phyloP scores from a whole-genome alignment of 257 asterid genomes.

The Petunia secreta region DNA sequence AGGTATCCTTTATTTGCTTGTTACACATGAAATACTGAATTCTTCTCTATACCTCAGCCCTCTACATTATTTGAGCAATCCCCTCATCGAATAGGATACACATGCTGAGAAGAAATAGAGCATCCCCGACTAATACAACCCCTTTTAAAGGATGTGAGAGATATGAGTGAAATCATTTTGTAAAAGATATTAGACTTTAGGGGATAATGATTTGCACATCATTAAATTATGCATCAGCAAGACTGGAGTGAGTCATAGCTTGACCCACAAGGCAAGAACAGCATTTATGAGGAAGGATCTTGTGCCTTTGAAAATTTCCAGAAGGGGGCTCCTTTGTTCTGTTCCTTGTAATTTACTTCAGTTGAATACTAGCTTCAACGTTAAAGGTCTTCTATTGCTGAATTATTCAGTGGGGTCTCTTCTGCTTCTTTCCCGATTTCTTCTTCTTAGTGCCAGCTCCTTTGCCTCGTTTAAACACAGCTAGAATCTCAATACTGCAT shows the following conservation, averaged over 20 bases:
- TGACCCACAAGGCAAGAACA: conserved; percentile 13
- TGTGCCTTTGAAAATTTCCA: not conserved
- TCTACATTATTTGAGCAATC: not conserved
- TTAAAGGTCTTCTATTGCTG: not conserved
- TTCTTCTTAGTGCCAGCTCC: conserved; percentile 44
- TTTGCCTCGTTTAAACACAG: conserved; percentile 75
- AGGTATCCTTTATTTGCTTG: not conserved
- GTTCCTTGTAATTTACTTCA: conserved; percentile 19
- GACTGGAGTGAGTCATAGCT: not conserved
- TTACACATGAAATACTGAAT: not conserved
- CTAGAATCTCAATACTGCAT: conserved; percentile 88
- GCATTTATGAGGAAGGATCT: not conserved
- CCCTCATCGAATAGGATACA: too few species aligned
- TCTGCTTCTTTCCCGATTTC: conserved; percentile 22
- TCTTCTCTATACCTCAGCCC: not conserved
- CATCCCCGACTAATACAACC: too few species aligned
- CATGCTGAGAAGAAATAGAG: too few species aligned
- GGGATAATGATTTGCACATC: not conserved
- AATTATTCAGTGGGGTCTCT: conserved; percentile 16
- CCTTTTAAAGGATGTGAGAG: too few species aligned
- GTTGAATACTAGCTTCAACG: conserved; percentile 1
- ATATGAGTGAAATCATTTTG: too few species aligned
- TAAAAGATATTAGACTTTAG: too few species aligned
- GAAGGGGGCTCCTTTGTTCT: not conserved
- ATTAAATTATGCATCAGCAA: not conserved